Conservation (phyloP, 179 eudicot genomes). For the Silene noctiflora region DNA sequence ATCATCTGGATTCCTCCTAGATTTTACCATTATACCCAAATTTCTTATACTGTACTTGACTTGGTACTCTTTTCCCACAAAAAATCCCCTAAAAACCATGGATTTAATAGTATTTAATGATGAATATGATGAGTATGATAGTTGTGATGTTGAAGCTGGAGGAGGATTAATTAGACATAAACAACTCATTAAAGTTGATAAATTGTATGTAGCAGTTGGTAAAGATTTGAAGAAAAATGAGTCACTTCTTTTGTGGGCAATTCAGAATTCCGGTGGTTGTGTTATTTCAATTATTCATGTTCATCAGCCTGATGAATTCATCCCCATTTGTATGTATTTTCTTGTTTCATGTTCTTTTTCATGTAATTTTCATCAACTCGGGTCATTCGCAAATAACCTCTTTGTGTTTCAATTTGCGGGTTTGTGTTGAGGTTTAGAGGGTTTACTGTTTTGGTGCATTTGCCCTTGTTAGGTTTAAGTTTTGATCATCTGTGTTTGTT, state of each 20-base stretch:
- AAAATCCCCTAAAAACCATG: conserved; percentile 8
- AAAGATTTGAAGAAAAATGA: conserved; percentile 22
- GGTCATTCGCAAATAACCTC: no score
- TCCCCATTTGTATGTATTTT: conserved; percentile 41
- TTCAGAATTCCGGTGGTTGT: conserved; percentile 32
- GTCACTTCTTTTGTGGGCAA: conserved; percentile 30
- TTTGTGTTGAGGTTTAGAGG: not conserved
- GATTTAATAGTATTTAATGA: conserved; percentile 18
- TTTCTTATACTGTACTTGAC: no score
- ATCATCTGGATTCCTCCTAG: not conserved
- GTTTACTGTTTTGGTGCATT: not conserved
- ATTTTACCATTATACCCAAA: no score
- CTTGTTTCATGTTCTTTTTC: not conserved
- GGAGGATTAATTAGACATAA: conserved; percentile 12
- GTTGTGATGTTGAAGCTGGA: conserved; percentile 25
- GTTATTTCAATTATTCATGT: conserved; percentile 25
- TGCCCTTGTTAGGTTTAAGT: not conserved
- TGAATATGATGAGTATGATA: not conserved
- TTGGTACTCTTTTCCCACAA: conserved; percentile 1
- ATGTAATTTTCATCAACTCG: no score
- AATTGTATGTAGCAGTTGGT: conserved; percentile 33
- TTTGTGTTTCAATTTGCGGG: not conserved
- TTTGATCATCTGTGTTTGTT: not conserved
- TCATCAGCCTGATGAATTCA: conserved; percentile 35
- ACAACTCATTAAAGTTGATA: conserved; percentile 18